phyloP scores from a whole-genome alignment of 352 stramenopile species.

The Globisporangium barbulae region DNA sequence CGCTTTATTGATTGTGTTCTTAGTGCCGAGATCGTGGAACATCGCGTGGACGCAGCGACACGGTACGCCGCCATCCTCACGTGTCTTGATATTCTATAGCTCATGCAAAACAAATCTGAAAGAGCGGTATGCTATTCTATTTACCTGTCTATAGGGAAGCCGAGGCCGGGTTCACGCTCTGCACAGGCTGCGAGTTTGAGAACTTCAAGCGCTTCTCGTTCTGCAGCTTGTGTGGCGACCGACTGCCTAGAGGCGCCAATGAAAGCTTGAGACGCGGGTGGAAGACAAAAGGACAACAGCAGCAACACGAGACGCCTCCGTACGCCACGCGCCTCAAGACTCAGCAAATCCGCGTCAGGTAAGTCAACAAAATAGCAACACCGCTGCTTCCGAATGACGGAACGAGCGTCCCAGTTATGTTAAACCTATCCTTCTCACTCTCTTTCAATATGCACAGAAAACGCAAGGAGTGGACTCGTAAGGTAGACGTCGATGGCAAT shows the following conservation, averaged over 20 bases:
- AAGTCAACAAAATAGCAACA: not conserved
- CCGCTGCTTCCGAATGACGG: too few species aligned
- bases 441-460: constrained; percentile 27
- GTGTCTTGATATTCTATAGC: too few species aligned
- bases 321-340: constrained; percentile 1
- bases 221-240: constrained; percentile 65
- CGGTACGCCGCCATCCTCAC: constrained; percentile 13
- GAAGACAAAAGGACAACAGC: constrained; percentile 12
- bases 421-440: constrained; percentile 21
- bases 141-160: constrained; percentile 36
- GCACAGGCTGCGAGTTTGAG: constrained; percentile 57
- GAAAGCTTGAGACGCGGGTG: not conserved
- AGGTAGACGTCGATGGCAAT: constrained; percentile 53
- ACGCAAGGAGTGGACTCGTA: constrained; percentile 66
- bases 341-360: constrained; percentile 9
- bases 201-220: constrained; percentile 71
- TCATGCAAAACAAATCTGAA: too few species aligned
- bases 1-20: not conserved
- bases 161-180: constrained; percentile 45
- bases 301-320: not conserved
- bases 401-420: not conserved
- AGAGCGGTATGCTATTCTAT: not conserved
- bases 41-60: constrained; percentile 62
- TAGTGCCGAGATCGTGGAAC: constrained; percentile 44
- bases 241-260: constrained; percentile 21